Evolutionary conservation across 2,329 filamentous ascomycete genomes (phyloP).

Genomic region (Fusarium nisikadoi): DNA sequence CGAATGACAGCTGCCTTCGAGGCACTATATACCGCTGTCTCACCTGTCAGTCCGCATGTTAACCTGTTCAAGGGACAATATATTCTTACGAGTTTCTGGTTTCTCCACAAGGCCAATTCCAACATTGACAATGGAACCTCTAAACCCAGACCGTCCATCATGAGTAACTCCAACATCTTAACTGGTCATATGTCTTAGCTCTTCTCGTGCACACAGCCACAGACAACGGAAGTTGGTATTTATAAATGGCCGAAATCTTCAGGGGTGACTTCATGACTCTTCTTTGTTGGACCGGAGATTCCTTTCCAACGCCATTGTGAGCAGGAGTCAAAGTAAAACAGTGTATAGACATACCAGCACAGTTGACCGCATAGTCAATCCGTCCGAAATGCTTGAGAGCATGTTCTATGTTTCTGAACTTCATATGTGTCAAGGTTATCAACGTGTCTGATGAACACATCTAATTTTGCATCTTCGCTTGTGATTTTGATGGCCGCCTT

Average conservation of each 20-base stretch:
- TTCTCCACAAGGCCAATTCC: conserved; percentile 57
- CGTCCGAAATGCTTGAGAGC: conserved; percentile 51
- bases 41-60: not conserved
- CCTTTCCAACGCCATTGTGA: conserved; percentile 35
- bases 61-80: rapidly evolving
- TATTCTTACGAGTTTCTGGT: conserved; percentile 52
- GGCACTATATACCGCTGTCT: conserved; percentile 54
- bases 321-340: not conserved
- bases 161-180: conserved; percentile 56
- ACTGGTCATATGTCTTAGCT: conserved; percentile 55
- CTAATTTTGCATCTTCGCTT: conserved; percentile 2
- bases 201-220: conserved; percentile 57
- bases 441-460: conserved; percentile 40
- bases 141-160: conserved; percentile 51
- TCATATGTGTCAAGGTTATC: conserved; percentile 52
- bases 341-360: conserved; percentile 47
- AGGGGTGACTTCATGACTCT: conserved; percentile 49
- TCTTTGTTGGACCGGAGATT: conserved; percentile 51
- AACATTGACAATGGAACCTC: conserved; percentile 59
- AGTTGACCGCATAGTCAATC: conserved; percentile 60
- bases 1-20: conserved; percentile 57
- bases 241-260: conserved; percentile 56
- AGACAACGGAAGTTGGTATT: conserved; percentile 56
- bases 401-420: conserved; percentile 48
- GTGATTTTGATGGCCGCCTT: conserved; percentile 2